Conservation (phyloP, 495 filamentous ascomycete genomes). For the Parathielavia hyrcaniae region DNA sequence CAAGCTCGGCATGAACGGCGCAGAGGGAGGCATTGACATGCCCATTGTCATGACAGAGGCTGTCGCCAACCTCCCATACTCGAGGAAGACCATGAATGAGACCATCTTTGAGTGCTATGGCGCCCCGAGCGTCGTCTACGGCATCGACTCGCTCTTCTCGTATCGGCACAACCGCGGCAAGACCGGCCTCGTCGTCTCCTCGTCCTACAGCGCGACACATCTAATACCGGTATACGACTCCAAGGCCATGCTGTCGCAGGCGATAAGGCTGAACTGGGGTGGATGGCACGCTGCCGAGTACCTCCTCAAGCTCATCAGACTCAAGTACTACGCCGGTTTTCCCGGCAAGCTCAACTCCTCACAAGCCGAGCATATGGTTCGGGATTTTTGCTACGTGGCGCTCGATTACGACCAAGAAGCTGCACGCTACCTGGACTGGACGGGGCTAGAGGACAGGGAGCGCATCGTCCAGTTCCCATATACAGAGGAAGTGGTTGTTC, state of each 20-base stretch:
- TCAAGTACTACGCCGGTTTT: conserved; percentile 85
- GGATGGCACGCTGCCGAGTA: conserved; percentile 85
- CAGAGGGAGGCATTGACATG: conserved; percentile 64
- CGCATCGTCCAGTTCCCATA: conserved; percentile 86
- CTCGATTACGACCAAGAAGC: conserved; percentile 75
- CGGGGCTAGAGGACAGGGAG: conserved; percentile 80
- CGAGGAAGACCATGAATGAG: conserved; percentile 88
- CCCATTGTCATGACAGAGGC: conserved; percentile 96
- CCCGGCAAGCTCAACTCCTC: conserved; percentile 74
- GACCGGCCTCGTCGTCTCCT: conserved; percentile 85
- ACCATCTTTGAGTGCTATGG: conserved; percentile 93
- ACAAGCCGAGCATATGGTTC: conserved; percentile 79
- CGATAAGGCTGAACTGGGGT: conserved; percentile 90
- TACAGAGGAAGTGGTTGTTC: conserved; percentile 77
- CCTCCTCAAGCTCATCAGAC: conserved; percentile 73
- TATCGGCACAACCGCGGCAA: conserved; percentile 84
- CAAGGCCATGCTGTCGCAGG: conserved; percentile 74
- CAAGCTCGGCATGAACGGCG: conserved; percentile 79
- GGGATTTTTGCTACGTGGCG: conserved; percentile 86
- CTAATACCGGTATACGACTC: conserved; percentile 86
- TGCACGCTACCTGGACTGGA: conserved; percentile 70
- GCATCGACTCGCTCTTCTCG: conserved; percentile 92
- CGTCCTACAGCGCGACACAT: conserved; percentile 88
- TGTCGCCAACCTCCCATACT: conserved; percentile 80
- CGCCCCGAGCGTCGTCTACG: conserved; percentile 80